phyloP scores from a whole-genome alignment of 371 early-diverging fungal species.

The Cokeromyces recurvatus region DNA sequence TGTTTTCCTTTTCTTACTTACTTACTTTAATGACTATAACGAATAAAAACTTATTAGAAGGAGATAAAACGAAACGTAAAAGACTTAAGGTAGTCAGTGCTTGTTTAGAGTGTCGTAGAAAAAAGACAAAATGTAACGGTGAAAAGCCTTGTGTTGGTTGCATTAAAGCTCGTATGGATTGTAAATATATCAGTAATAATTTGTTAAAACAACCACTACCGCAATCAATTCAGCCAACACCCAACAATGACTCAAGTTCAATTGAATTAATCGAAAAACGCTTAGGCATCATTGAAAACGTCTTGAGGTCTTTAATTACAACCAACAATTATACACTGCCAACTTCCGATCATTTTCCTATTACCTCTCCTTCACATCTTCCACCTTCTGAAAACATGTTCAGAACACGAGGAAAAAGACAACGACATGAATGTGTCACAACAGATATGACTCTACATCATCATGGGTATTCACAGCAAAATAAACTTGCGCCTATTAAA shows the following conservation, averaged over 20 bases:
- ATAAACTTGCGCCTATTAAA: no score
- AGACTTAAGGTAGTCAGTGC: slow-evolving; percentile 32
- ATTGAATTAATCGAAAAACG: slow-evolving; percentile 26
- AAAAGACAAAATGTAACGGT: slow-evolving; percentile 34
- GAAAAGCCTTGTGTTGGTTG: slow-evolving; percentile 27
- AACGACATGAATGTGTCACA: no score
- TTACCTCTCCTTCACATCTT: no score
- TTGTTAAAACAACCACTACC: not conserved
- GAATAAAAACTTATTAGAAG: not conserved
- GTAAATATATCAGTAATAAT: slow-evolving; percentile 16
- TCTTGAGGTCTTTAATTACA: slow-evolving; percentile 19
- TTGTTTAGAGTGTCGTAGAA: slow-evolving; percentile 28
- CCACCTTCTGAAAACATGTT: no score
- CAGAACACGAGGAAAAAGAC: no score
- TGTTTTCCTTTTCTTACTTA: not conserved
- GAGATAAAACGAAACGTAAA: no score
- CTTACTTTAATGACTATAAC: not conserved
- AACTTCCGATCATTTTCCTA: no score
- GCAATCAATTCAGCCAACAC: not conserved
- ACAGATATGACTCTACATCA: no score
- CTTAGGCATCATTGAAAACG: slow-evolving; percentile 17
- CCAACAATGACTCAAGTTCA: no score
- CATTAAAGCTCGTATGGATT: slow-evolving; percentile 26
- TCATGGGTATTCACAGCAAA: no score
- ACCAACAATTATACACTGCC: no score